Evolutionary conservation across 305 asterid species (phyloP), one percentile per base, ranked within the genome.

Genomic region (Fraxinus baroniana): DNA sequence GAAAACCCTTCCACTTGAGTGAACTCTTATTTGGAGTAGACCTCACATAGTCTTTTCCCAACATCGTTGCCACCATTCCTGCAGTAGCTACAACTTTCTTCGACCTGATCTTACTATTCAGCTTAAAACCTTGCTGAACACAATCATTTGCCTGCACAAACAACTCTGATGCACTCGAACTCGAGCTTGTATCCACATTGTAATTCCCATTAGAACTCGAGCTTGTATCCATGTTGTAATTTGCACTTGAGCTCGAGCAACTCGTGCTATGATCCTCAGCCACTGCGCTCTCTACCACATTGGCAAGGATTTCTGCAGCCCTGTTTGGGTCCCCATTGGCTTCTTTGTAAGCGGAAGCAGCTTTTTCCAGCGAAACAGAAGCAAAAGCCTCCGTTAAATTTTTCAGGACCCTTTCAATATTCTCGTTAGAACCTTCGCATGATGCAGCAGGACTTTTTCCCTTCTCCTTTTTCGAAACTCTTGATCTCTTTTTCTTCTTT

Each of bases 21-120:
- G 88, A 82, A 32, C 84, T 81, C 91, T 86, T 93, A 88, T 88
- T 94, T 1, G 93, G 89, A 12, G 84, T 52, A 32, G 98, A 92
- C 86, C 97, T 92, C 81, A 91, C 93, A 62, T 95, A 95, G 80
- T 92, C 97, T 87, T 93, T 95, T 74, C 97, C 97, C 88, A 94
- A 81, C 85, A 95, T 85, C 0, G 86, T 82, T 5, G 98, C 92
- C 35, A 95, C 97, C 1, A 88, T 91, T 78, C 99, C 98, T 2
- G 98, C 91, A 74, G 92, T 81, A 35, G 99, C 98, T 78, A 92
- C 86, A 74, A 89, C 90, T 85, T 85, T 95, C 91, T 91, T 94
- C 78, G 68, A 37, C 84, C 84, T 90, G 46, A 86, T 81, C 81
- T 79, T 90, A 74, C 88, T 82, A 86, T 89, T 92, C 85, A 72